Evolutionary conservation across 495 filamentous ascomycete species (phyloP), one percentile per base, ranked within the genome.

Genomic region (Penicillium canescens): DNA sequence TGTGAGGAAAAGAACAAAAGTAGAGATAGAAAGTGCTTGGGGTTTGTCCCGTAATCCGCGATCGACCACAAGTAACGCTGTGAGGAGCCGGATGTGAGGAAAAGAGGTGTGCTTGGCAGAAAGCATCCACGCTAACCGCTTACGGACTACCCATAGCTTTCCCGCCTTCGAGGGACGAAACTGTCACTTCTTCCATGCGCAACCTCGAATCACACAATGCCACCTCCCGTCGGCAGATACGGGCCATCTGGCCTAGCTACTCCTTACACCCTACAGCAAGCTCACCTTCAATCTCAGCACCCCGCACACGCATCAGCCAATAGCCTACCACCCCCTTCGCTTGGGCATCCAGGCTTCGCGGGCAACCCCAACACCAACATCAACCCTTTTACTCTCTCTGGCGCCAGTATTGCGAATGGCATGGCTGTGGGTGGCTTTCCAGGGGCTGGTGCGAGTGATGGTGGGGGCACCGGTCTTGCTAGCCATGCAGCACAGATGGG

Each of bases 401-500:
- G 79, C 42, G 78, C 75, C 42, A 79, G 67, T 4, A 63, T 75
- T 14, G 54, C 83, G 44, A 82, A 87, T 53, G 77, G 79, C 26
- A 73, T 84, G 55, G 69, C 72, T 0, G 72, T 80, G 3, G 70
- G 82, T 36, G 85, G 79, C 6, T 83, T 90, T 52, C 80, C 76
- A 6, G 77, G 75, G 38, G 74, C 61, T 64, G 50, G 79, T 42
- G 77, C 86, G 46, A 79, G 71, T 18, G 81, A 86, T 56, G 83
- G 79, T 47, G 87, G 85, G 41, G 89, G 90, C 21, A 88, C 90
- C 3, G 91, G 91, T 1, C 81, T 97, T 36, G 92, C 83, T n/a
- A 92, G 90, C 68, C 89, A 93, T 67, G 91, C 89, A 28, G 91
- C 90, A 35, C 83, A 92, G 65, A 87, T 92, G 80, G 84, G 90